A percentile compares a stretch with the other conserved stretches of the same genome.
phyloP scores from a whole-genome alignment of 176 grass and related monocot species.

The Aegilops longissima region DNA sequence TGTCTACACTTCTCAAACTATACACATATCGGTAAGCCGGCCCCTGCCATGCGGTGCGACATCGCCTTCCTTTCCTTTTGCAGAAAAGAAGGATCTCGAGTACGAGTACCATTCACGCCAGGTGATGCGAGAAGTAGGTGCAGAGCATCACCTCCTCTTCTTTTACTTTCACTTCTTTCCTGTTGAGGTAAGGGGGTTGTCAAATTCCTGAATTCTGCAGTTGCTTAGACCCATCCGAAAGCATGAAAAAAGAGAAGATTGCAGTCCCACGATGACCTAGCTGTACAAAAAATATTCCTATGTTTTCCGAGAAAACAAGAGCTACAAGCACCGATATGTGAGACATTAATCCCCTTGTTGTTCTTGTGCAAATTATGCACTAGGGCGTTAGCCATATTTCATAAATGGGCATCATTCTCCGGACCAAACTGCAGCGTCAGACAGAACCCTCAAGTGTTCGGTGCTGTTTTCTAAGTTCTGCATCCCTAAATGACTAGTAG shows the following conservation, averaged over 20 bases:
- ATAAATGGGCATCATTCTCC: not conserved
- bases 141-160: slow-evolving; percentile 76
- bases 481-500: not conserved
- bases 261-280: not conserved
- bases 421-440: no score
- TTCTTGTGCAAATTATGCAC: not conserved
- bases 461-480: not conserved
- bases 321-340: not conserved
- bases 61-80: not conserved
- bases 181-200: slow-evolving; percentile 29
- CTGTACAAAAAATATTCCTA: not conserved
- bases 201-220: not conserved
- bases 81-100: not conserved
- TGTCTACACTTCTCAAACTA: not conserved
- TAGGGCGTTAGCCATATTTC: not conserved
- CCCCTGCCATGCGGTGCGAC: not conserved
- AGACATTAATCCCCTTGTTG: not conserved
- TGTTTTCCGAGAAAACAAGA: not conserved
- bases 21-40: not conserved
- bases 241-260: not conserved
- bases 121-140: slow-evolving; percentile 65
- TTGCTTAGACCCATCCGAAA: not conserved
- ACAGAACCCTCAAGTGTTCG: not conserved
- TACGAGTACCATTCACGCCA: slow-evolving; percentile 12
- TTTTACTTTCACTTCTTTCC: slow-evolving; percentile 71